Base-by-base conservation (phyloP, 2,329 filamentous ascomycete genomes). In the Colletotrichum shisoi region DNA sequence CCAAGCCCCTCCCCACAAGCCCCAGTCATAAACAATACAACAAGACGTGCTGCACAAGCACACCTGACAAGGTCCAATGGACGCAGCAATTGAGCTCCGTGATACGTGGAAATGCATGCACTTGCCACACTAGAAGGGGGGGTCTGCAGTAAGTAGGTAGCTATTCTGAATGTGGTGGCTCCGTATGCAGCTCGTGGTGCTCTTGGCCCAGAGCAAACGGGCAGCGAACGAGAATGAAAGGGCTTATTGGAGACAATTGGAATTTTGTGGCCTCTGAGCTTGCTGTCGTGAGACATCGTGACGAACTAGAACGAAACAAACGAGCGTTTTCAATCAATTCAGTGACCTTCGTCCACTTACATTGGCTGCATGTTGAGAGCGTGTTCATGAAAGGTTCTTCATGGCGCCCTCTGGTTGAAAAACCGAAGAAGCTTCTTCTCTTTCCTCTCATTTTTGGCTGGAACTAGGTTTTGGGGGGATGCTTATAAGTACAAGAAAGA, bases 401-500 rank as follows among this genome's bases (percentile, higher is more conserved):
- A 8, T n/a, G 24, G 15, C 24, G 31, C 21, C 3, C 3, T 31
- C 17, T 34, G 31, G 45, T 21, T 59, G 5, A 21, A 59, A 39
- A 42, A 31, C 49, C 37, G 31, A 49, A 63, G 49, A 67, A 62
- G 39, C 42, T 34, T 51, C 59, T 56, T 67, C 39, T 57, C 45
- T 52, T 61, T 19, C 17, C 53, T 59, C 42, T 64, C 39, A 44
- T 63, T 67, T 67, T 67, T 40, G 59, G 52, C 52, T 62, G 48
- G 60, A 51, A 67, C 53, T 40, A 45, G 17, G 42, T 31, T 48
- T n/a, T 49, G 24, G n/a, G 11, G 27, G 51, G 65, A 57, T 51
- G 62, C 56, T 61, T 56, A 42, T 68, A 68, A 66, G 62, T 68
- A 68, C 66, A 68, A 68, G 66, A 66, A 67, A 66, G 62, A 60